These are phyloP conservation scores for Astrothelium macrocarpum DNA, from an alignment of 495 filamentous ascomycete genomes.

Conservation along the genomic window DNA sequence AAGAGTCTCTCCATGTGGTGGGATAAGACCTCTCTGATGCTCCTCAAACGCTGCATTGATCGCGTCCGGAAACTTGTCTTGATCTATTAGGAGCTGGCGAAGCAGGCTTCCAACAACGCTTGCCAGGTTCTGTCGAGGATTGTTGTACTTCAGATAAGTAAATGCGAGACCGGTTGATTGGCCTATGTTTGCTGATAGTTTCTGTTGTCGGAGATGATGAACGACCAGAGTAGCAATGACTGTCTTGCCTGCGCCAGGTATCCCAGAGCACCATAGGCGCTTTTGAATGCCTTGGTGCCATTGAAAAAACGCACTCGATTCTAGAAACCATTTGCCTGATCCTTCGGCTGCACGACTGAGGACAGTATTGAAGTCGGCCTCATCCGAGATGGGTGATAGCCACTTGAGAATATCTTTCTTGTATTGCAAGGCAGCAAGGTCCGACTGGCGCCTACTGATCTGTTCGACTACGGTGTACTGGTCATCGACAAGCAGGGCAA, in stretches of 20 bases:
- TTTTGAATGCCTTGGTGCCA: constrained; percentile 5
- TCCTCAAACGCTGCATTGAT: background rate
- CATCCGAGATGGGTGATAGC: constrained; percentile 14
- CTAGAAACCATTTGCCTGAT: constrained; percentile 13
- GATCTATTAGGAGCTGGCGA: constrained; percentile 12
- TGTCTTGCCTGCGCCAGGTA: constrained; percentile 16
- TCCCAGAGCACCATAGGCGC: constrained; percentile 13
- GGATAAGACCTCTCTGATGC: background rate
- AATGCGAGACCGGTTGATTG: constrained; percentile 4
- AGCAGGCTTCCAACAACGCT: constrained; percentile 10
- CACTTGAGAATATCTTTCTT: constrained; percentile 2
- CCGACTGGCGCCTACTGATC: background rate
- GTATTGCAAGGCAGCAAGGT: background rate
- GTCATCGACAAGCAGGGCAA: background rate
- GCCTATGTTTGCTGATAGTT: background rate
- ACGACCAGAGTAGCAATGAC: constrained; percentile 13
- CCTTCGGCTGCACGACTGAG: constrained; percentile 4
- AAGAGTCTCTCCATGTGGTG: constrained; percentile 1
- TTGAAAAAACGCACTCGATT: constrained; percentile 4
- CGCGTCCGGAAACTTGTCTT: background rate
- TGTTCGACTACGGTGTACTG: background rate
- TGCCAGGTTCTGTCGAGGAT: constrained; percentile 10
- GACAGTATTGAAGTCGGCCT: background rate
- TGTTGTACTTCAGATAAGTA: constrained; percentile 14
- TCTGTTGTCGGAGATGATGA: constrained; percentile 8